A percentile compares a stretch with the other conserved stretches of the same genome.
Conservation (phyloP, 768 basidiomycete genomes). For the Neoboletus brunneissimus region DNA sequence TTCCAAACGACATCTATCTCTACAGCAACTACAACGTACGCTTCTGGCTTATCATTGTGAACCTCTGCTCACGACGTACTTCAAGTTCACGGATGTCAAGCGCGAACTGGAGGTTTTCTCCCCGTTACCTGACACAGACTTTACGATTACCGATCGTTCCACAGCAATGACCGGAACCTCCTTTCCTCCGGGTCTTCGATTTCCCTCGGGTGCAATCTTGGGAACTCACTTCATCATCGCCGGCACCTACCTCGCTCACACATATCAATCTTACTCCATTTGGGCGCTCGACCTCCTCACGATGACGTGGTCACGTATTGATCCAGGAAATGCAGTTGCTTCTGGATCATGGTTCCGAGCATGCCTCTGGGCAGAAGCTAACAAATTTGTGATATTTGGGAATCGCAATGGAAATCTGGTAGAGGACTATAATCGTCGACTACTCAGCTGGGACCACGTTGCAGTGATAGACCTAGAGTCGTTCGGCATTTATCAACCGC, state of each 20-base stretch:
- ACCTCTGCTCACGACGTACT: conserved; percentile 9
- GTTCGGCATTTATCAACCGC: conserved; percentile 93
- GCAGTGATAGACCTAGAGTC: conserved; percentile 90
- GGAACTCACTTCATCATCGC: conserved; percentile 92
- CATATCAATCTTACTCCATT: conserved; percentile 92
- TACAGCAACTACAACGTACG: conserved; percentile 96
- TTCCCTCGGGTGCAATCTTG: conserved; percentile 91
- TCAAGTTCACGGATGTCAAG: conserved; percentile 89
- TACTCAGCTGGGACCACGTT: conserved; percentile 90
- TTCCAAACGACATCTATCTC: conserved; percentile 82
- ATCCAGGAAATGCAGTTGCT: conserved; percentile 81
- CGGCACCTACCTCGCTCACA: conserved; percentile 92
- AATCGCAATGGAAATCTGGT: conserved; percentile 85
- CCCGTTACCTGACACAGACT: conserved; percentile 71
- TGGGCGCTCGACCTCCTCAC: conserved; percentile 88
- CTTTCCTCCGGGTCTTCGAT: conserved; percentile 92
- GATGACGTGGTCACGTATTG: conserved; percentile 86
- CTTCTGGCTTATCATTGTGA: conserved; percentile 10
- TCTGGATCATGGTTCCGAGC: conserved; percentile 95
- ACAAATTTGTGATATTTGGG: conserved; percentile 88
- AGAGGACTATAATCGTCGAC: conserved; percentile 87
- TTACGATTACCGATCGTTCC: conserved; percentile 79
- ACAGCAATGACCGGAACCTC: conserved; percentile 73
- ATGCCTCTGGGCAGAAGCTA: conserved; percentile 80
- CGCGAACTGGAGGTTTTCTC: conserved; percentile 92